Conservation (phyloP, 441 rosid species). For the Lepidium campestre region DNA sequence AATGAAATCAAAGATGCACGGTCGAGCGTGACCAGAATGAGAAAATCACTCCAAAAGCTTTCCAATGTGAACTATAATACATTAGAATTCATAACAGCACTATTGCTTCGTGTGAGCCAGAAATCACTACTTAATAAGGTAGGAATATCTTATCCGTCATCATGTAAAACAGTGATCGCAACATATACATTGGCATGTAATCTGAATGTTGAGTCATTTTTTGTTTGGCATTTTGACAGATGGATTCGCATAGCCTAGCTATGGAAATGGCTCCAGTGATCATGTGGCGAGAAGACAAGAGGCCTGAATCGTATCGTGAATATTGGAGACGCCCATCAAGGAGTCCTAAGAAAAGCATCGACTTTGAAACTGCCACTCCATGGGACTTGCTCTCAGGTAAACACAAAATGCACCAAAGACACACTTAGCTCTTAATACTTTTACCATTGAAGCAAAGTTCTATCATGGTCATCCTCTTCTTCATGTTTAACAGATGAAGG, state of each 20-base stretch:
- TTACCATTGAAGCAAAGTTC: background rate
- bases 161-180: background rate
- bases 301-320: slow-evolving; percentile 57
- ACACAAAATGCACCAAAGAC: background rate
- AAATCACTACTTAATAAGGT: slow-evolving; percentile 86
- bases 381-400: slow-evolving; percentile 91
- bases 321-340: slow-evolving; percentile 62
- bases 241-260: slow-evolving; percentile 83
- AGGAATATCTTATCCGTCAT: background rate
- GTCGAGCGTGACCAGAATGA: slow-evolving; percentile 52
- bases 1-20: slow-evolving; percentile 66
- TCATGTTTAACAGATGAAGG: slow-evolving; percentile 52
- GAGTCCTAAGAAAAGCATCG: slow-evolving; percentile 49
- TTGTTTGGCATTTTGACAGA: slow-evolving; percentile 35
- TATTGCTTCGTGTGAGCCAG: slow-evolving; percentile 76
- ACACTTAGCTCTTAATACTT: background rate
- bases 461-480: background rate
- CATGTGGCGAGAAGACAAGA: slow-evolving; percentile 75
- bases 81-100: slow-evolving; percentile 74
- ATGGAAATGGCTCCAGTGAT: slow-evolving; percentile 80
- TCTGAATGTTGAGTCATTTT: background rate
- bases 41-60: slow-evolving; percentile 72
- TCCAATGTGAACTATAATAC: slow-evolving; percentile 83
- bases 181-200: background rate
- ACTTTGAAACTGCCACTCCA: slow-evolving; percentile 41